Base-by-base conservation (phyloP, 2,329 filamentous ascomycete genomes). In the Diaporthe caulivora region DNA sequence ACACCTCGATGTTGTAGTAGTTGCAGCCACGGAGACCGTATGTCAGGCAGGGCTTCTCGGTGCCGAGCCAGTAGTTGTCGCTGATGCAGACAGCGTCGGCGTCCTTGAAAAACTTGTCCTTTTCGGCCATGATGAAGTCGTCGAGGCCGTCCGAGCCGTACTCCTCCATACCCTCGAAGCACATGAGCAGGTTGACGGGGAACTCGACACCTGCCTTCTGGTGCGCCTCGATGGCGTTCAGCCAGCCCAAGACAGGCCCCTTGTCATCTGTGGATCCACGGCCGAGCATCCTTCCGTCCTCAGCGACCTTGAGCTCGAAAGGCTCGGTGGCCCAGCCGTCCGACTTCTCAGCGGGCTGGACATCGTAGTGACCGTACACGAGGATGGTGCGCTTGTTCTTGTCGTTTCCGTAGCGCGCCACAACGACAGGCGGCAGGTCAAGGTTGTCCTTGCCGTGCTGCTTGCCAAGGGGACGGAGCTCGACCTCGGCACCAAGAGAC, bases 101-200 rank as follows among this genome's bases (percentile, higher is more conserved):
- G 79, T 98, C 96, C 80, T 95, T 95, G 87, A 99, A 99, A 88
- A 92, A 98, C 79, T 94, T 93, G 86, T 97, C 95, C 77, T 93
- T 95, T 86, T 99, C 97, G 60, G 90, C 92, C 78, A 93, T 89
- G 84, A 99, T 98, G 77, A 98, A 93, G 78, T 98, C 96, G 80
- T 99, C 97, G 71, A 99, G 89, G 49, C 97, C 97, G 82, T 98
- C 96, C 0, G 95, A 98, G 67, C 97, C 97, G 82, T 97, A 98
- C 87, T 99, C 97, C 86, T 99, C 97, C 97, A 99, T 99, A 64
- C 97, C 97, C 88, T 99, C 97, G 79, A 99, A 98, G 88, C 97
- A 99, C 94, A 98, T 98, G 77, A 99, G 91, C 77, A 99, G 89
- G 86, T 99, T 99, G 81, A 99, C 97, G 11, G 97, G 97, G 82